Percentiles rank a stretch among this genome's conserved stretches.
phyloP scores from a whole-genome alignment of 495 filamentous ascomycete genomes.

The Aspergillus hancockii region DNA sequence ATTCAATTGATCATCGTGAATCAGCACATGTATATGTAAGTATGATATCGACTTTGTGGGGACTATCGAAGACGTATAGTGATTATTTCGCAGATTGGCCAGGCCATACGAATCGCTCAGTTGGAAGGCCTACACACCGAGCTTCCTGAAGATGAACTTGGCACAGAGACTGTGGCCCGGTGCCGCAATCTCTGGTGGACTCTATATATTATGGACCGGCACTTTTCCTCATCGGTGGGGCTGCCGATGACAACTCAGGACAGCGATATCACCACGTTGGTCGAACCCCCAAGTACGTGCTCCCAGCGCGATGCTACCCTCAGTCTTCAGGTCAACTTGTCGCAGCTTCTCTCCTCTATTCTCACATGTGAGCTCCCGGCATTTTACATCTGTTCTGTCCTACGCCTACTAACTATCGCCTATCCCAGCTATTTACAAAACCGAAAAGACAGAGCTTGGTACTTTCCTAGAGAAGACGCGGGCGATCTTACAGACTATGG shows the following conservation, averaged over 20 bases:
- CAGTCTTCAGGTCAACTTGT: slow-evolving; percentile 35
- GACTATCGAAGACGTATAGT: not conserved
- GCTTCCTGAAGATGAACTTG: slow-evolving; percentile 34
- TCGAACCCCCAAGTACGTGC: slow-evolving; percentile 21
- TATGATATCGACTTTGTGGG: not conserved
- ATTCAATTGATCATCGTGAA: slow-evolving; percentile 37
- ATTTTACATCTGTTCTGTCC: not conserved
- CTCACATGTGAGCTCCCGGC: slow-evolving; percentile 18
- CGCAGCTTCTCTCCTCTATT: slow-evolving; percentile 31
- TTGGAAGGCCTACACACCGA: slow-evolving; percentile 39
- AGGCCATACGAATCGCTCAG: slow-evolving; percentile 40
- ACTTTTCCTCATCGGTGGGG: slow-evolving; percentile 38
- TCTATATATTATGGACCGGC: slow-evolving; percentile 39
- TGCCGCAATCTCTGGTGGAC: slow-evolving; percentile 43
- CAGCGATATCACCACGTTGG: slow-evolving; percentile 35
- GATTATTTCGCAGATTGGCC: slow-evolving; percentile 27
- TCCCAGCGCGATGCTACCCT: slow-evolving; percentile 27
- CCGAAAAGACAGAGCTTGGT: slow-evolving; percentile 30
- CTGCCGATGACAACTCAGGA: slow-evolving; percentile 35
- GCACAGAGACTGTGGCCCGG: slow-evolving; percentile 26
- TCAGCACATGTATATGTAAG: slow-evolving; percentile 38
- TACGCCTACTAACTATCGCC: not conserved
- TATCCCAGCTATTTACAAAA: slow-evolving; percentile 34
- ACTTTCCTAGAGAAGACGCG: slow-evolving; percentile 37
- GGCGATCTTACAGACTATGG: slow-evolving; percentile 35